These are phyloP conservation scores for Chamaecyparis obtusa DNA, from an alignment of 75 land plant species.

Conservation along the genomic window DNA sequence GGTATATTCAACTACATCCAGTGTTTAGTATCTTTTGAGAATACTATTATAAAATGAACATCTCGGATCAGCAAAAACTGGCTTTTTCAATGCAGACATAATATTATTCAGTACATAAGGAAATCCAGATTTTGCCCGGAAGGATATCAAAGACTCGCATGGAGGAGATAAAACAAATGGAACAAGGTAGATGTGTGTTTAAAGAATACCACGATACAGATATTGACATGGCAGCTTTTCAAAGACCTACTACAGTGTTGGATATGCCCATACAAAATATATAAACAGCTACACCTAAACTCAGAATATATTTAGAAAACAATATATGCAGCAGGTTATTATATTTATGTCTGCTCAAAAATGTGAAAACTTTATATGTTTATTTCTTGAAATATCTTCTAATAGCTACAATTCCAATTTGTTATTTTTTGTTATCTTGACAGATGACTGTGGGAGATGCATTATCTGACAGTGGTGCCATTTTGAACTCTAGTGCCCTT, in stretches of 20 bases:
- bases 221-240: not conserved
- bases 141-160: not conserved
- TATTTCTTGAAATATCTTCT: too few relatives aligned
- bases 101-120: not conserved
- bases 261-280: not conserved
- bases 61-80: not conserved
- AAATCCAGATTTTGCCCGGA: not conserved
- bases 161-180: not conserved
- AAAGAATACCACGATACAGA: too few relatives aligned
- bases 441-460: not conserved
- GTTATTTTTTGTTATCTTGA: not conserved
- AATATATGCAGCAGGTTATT: too few relatives aligned
- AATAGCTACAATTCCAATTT: too few relatives aligned
- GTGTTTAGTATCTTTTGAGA: not conserved
- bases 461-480: not conserved
- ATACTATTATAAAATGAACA: too few relatives aligned
- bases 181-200: not conserved
- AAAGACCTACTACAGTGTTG: not conserved
- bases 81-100: not conserved
- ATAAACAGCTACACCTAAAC: too few relatives aligned
- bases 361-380: not conserved
- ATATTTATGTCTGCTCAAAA: not conserved
- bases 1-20: not conserved
- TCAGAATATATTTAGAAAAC: too few relatives aligned
- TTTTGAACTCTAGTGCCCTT: not conserved